A percentile compares a stretch with the other conserved stretches of the same genome.
Evolutionary conservation across 2,329 filamentous ascomycete species (phyloP).

Genomic region (Capronia epimyces): DNA sequence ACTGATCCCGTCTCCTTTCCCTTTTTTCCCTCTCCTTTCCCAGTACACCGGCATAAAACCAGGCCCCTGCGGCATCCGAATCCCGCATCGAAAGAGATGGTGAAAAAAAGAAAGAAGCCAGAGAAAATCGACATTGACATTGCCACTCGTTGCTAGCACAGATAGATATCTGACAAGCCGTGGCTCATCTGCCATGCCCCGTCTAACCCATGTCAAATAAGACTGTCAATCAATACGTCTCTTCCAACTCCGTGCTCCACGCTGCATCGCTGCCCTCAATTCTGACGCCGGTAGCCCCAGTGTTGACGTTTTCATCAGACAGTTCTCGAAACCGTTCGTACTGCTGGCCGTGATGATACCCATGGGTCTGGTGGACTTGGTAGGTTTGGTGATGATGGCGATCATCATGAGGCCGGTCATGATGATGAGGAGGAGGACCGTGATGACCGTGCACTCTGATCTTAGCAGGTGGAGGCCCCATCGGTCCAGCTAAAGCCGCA

Average conservation of each 20-base stretch:
- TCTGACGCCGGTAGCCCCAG: constrained; percentile 4
- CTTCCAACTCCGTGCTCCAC: constrained; percentile 28
- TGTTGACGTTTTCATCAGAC: constrained; percentile 21
- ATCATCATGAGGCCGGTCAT: constrained; percentile 5
- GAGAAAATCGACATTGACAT: no score
- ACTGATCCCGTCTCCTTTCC: no score
- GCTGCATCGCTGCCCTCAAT: constrained; percentile 27
- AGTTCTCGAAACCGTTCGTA: constrained; percentile 17
- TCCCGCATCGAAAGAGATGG: no score
- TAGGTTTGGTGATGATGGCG: not conserved
- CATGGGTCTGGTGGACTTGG: not conserved
- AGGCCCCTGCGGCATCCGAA: no score
- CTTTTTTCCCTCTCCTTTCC: no score
- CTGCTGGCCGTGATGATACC: not conserved
- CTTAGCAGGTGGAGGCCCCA: constrained; percentile 35
- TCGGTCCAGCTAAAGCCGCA: constrained; percentile 11
- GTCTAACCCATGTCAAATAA: no score
- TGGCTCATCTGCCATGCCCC: no score
- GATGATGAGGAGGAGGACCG: not conserved
- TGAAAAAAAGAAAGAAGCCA: no score
- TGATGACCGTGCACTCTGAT: constrained; percentile 28
- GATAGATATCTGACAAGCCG: no score
- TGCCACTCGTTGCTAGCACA: no score
- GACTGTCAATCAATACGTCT: constrained; percentile 23
- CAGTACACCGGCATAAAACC: no score